Base-by-base conservation (phyloP, 257 asterid genomes). In the Buddleja alternifolia region DNA sequence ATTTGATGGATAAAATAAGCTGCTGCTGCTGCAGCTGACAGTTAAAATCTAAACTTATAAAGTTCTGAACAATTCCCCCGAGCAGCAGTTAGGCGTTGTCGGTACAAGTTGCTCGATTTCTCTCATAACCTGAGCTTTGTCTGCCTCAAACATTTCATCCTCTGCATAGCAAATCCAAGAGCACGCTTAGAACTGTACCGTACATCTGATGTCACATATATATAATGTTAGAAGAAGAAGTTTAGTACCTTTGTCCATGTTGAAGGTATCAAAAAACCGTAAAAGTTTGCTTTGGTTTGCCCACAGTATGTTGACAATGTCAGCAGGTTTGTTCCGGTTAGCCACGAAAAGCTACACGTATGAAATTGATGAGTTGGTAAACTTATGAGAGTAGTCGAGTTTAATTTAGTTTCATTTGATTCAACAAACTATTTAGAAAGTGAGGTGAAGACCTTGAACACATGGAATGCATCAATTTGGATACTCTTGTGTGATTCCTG, bases 401-500 rank as follows among this genome's bases (percentile, higher is more conserved):
- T 62, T 47, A 2, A 44, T 70, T 16, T 21, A 54, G 37, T 23
- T 16, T 37, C 32, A 14, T 29, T 29, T 1, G 2, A 29, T 29
- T 29, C 14, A n/a, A 24, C 10, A 29, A 32, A 0, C 2, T 21
- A 50, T 59, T 2, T 24, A 61, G 77, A 15, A 52, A 37, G 12
- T 25, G 46, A 54, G 42, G 36, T 55, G 70, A 56, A 59, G n/a
- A 92, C 97, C 98, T 94, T 94, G 82, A 94, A 94, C 14, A 91
- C 96, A 15, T 94, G 97, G 78, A 91, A 91, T 9, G 97, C 85
- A 51, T 89, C 95, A 3, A 93, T 74, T 71, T 84, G 97, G 69
- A 93, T 90, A 89, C 80, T 83, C 81, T 84, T 88, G 84, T 90
- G 90, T 37, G 95, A 55, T 75, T 90, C 99, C 96, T 90, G 96